Percentiles rank a stretch among this genome's conserved stretches.
Conservation (phyloP, 73 alveolate species). For the Blepharisma stoltei region DNA sequence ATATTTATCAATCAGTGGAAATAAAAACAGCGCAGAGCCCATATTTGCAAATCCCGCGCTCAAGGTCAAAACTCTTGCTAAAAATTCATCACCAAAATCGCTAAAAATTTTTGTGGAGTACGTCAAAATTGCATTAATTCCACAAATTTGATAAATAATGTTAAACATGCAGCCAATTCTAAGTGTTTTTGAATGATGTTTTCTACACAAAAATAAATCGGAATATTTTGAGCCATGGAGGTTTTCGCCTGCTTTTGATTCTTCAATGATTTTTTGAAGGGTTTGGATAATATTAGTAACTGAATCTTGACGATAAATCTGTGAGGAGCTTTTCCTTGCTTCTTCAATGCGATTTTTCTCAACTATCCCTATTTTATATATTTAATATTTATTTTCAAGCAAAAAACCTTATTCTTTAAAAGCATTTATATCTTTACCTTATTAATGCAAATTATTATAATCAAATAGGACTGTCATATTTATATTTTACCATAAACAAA, state of each 20-base stretch:
- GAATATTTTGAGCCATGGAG: no score
- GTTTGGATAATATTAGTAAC: background rate
- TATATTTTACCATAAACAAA: background rate
- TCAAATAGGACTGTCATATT: slow-evolving; percentile 10
- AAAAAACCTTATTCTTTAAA: no score
- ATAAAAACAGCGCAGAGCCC: background rate
- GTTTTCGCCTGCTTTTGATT: no score
- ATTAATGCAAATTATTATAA: no score
- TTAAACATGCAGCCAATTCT: background rate
- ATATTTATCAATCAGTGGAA: background rate
- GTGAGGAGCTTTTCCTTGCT: background rate
- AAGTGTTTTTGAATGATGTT: background rate
- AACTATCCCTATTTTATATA: no score
- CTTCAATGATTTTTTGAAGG: background rate
- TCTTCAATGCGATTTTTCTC: background rate
- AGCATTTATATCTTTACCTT: no score
- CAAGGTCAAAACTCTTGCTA: background rate
- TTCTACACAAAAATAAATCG: background rate
- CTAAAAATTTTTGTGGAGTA: background rate
- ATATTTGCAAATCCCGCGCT: background rate
- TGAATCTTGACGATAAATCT: background rate
- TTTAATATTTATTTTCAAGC: no score
- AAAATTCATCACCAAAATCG: background rate
- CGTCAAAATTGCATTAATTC: slow-evolving; percentile 1
- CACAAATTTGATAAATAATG: background rate